Evolutionary conservation across 257 asterid genomes (phyloP).

Genomic region (Nicotiana noctiflora): DNA sequence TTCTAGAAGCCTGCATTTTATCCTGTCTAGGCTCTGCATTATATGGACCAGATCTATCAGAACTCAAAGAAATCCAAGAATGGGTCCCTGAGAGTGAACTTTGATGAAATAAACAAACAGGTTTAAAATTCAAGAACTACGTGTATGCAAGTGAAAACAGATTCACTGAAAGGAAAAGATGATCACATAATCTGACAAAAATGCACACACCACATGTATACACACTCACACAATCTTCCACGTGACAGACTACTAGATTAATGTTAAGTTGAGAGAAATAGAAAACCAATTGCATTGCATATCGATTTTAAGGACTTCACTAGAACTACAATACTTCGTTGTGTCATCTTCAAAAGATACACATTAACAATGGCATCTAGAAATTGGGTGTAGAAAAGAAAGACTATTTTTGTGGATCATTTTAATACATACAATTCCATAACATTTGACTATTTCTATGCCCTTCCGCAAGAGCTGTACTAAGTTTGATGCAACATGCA

Average conservation of each 20-base stretch:
- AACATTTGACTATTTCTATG: background rate
- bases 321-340: background rate
- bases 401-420: background rate
- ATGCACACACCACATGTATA: background rate
- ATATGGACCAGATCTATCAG: slow-evolving; percentile 11
- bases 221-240: background rate
- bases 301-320: background rate
- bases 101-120: background rate
- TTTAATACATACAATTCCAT: background rate
- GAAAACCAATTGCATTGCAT: background rate
- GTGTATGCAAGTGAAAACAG: background rate
- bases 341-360: background rate
- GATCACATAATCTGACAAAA: background rate
- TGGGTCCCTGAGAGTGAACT: background rate
- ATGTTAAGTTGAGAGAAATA: background rate
- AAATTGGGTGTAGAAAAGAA: background rate
- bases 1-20: slow-evolving; percentile 96
- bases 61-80: background rate
- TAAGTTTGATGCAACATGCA: background rate
- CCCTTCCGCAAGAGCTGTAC: background rate
- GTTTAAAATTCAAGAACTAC: background rate
- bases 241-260: background rate
- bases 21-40: slow-evolving; percentile 91
- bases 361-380: background rate
- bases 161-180: background rate